A percentile compares a stretch with the other conserved stretches of the same genome.
These are phyloP conservation scores for Penicillium argentinense DNA, from an alignment of 495 filamentous ascomycete species.

Conservation along the genomic window DNA sequence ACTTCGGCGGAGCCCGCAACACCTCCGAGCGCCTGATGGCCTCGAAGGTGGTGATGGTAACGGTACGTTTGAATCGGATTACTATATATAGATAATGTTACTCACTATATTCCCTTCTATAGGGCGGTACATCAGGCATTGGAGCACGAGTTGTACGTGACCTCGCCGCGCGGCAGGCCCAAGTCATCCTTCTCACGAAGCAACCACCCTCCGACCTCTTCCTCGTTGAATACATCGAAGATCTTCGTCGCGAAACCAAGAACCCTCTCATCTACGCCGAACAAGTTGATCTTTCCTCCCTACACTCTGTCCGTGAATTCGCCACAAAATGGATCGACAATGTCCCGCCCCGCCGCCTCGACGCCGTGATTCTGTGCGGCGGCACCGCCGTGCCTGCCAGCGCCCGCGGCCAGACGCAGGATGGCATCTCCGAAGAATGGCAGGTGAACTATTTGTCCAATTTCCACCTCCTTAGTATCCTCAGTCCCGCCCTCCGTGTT, in stretches of 20 bases:
- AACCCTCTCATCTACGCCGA: constrained; percentile 95
- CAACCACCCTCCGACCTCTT: constrained; percentile 80
- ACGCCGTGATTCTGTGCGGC: constrained; percentile 88
- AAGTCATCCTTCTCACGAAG: constrained; percentile 86
- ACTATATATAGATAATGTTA: not conserved
- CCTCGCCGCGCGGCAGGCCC: constrained; percentile 81
- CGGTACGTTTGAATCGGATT: constrained; percentile 47
- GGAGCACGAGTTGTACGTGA: constrained; percentile 71
- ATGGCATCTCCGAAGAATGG: constrained; percentile 87
- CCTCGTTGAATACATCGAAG: constrained; percentile 86
- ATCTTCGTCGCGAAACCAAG: constrained; percentile 72
- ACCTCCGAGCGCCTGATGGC: constrained; percentile 83
- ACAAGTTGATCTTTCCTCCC: constrained; percentile 82
- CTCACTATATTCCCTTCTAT: constrained; percentile 3
- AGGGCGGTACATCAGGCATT: constrained; percentile 94
- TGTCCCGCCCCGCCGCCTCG: constrained; percentile 82
- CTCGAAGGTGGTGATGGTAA: constrained; percentile 89
- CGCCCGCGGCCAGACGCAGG: constrained; percentile 55
- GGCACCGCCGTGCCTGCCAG: constrained; percentile 63
- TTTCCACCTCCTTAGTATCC: constrained; percentile 88
- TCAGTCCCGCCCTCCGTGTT: constrained; percentile 81
- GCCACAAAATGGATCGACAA: constrained; percentile 99
- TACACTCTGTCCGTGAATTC: constrained; percentile 87
- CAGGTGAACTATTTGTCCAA: constrained; percentile 94
- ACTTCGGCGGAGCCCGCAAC: constrained; percentile 73